Evolutionary conservation across 164 flowering plant species (phyloP).

Genomic region (Annona squamosa): DNA sequence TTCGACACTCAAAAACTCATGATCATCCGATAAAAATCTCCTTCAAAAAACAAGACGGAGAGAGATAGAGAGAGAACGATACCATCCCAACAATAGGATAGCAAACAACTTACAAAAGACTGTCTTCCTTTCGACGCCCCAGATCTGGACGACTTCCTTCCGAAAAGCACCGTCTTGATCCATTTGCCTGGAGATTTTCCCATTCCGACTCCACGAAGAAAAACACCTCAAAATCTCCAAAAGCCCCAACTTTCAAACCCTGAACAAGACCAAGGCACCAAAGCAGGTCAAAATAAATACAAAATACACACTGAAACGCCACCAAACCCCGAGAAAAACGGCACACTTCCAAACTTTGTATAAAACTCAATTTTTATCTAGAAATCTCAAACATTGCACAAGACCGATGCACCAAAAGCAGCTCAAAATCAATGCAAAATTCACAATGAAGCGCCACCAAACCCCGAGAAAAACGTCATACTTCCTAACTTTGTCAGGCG

Average conservation of each 20-base stretch:
- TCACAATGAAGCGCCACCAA: not conserved
- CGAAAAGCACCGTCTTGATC: conserved; percentile 76
- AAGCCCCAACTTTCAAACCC: not conserved
- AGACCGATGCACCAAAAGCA: not conserved
- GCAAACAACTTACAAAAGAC: conserved; percentile 17
- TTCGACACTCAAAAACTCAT: not conserved
- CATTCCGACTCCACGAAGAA: conserved; percentile 27
- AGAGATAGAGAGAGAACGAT: not conserved
- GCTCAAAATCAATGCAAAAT: not conserved
- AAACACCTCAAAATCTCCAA: not conserved
- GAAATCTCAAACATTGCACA: not conserved
- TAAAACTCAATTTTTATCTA: no score
- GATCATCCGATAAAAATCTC: not conserved
- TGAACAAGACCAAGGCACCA: not conserved
- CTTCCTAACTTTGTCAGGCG: no score
- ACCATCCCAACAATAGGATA: no score
- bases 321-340: not conserved
- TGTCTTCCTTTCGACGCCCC: conserved; percentile 45
- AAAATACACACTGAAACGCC: not conserved
- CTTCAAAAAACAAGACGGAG: not conserved
- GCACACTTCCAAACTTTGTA: not conserved
- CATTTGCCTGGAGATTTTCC: conserved; percentile 85
- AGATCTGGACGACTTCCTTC: conserved; percentile 73
- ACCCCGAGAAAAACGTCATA: not conserved
- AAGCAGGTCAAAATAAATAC: not conserved